Evolutionary conservation across 192 early-diverging fungal species (phyloP), one percentile per base, ranked within the genome.

Genomic region (Umbelopsis sp.): DNA sequence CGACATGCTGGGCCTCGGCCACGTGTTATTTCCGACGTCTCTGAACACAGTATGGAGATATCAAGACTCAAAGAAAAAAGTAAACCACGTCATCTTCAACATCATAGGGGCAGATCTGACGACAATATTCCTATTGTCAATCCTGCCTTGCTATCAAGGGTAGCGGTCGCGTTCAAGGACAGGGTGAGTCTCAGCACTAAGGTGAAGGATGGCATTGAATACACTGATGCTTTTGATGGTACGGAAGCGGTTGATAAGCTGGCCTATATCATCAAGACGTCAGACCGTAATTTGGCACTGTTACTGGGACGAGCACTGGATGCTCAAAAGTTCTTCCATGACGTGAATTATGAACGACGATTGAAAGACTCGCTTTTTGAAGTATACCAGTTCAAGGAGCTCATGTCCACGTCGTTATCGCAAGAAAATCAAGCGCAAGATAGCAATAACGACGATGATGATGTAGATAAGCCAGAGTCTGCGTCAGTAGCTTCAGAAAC

Each of bases 291-390:
- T 55, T 78, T 96, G 70, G 93, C 94, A 9, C 78, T 97, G 22
- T 82, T 95, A 2, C 78, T 97, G 4, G 97, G 97, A 11, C 87
- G 95, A 21, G 90, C 94, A 18, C 74, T 98, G 64, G 95, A 93
- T 76, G 88, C 92, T 49, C 97, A 98, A 80, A 84, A 86, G 20
- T 90, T 97, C 67, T 95, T 98, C 76, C 92, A 95, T 71, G 94
- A 98, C 81, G 95, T 97, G 12, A 86, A 82, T 11, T 95, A 92
- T 71, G 90, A 90, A 61, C 91, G 91, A 76, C 83, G 91, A 11
- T 88, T 98, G 65, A 85, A 94, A 10, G 95, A 97, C 71, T 90
- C 89, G 64, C 68, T 87, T 7, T 79, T 87, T 61, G 93, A 96
- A 69, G 71, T 98, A 16, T 98, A 97, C 69, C 82, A 89, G 52